Conservation (phyloP, 352 stramenopile species). For the Globisporangium abappressorium region DNA sequence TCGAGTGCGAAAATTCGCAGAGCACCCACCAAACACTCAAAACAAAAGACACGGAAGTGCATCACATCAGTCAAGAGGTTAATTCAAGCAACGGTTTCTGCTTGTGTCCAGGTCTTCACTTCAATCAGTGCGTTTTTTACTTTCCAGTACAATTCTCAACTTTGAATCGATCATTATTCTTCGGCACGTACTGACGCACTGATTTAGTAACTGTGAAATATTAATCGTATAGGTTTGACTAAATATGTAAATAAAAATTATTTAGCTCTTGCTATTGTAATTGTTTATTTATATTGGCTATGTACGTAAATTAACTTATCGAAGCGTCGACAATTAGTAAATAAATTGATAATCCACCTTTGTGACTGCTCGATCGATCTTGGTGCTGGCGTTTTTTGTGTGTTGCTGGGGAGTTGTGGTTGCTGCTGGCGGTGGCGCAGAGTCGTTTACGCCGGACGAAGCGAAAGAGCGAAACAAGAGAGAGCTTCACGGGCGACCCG, state of each 20-base stretch:
- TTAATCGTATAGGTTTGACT: background rate
- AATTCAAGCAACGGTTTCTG: background rate
- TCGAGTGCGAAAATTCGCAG: background rate
- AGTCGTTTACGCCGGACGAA: background rate
- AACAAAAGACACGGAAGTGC: background rate
- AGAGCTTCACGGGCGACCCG: background rate
- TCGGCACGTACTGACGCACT: background rate
- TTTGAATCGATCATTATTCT: background rate
- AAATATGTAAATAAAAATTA: too few relatives aligned
- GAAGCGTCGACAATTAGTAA: too few relatives aligned
- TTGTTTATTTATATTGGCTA: too few relatives aligned
- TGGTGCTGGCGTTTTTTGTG: constrained; percentile 7
- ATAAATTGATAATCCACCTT: background rate
- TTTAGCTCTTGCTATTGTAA: too few relatives aligned
- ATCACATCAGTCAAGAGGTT: background rate
- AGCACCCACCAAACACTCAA: background rate
- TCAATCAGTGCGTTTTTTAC: background rate
- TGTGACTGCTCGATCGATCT: constrained; percentile 1
- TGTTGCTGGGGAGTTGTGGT: background rate
- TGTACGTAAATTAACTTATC: too few relatives aligned
- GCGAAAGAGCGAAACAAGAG: background rate
- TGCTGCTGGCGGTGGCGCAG: background rate
- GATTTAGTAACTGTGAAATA: background rate
- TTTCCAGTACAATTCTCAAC: background rate
- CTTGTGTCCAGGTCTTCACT: background rate